Conservation (phyloP, 2,329 filamentous ascomycete species). For the Hymenoscyphus fraxineus region DNA sequence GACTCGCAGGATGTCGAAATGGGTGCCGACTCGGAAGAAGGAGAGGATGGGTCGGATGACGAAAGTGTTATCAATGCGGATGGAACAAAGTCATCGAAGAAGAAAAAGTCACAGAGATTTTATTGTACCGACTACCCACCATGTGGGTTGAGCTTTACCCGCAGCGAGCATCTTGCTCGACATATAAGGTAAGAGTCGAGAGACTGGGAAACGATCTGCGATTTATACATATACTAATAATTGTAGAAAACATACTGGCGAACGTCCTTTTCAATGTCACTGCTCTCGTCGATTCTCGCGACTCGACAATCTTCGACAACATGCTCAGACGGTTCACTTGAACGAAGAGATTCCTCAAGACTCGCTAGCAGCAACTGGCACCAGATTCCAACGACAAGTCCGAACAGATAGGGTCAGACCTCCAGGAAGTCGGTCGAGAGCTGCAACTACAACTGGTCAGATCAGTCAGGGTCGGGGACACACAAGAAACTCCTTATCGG, state of each 20-base stretch:
- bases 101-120: constrained; percentile 95
- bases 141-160: constrained; percentile 89
- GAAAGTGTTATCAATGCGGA: constrained; percentile 61
- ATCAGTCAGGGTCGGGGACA: constrained; percentile 72
- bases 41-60: constrained; percentile 58
- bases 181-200: constrained; percentile 71
- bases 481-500: constrained; percentile 74
- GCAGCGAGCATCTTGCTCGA: constrained; percentile 90
- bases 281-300: constrained; percentile 90
- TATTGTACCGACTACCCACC: constrained; percentile 95
- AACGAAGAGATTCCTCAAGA: constrained; percentile 96
- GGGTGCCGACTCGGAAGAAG: constrained; percentile 64
- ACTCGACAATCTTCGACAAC: constrained; percentile 90
- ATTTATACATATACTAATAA: constrained; percentile 25
- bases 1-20: constrained; percentile 71
- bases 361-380: constrained; percentile 87
- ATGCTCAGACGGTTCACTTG: constrained; percentile 95
- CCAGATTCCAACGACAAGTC: constrained; percentile 87
- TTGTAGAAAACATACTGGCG: constrained; percentile 87
- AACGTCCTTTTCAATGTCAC: constrained; percentile 94
- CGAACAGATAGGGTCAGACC: constrained; percentile 80
- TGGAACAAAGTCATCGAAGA: constrained; percentile 71
- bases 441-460: constrained; percentile 72
- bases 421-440: constrained; percentile 66
- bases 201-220: neutral